Percentiles rank a stretch among this genome's conserved stretches.
Evolutionary conservation across 2,329 filamentous ascomycete species (phyloP).

Genomic region (Teratosphaeria viscida): DNA sequence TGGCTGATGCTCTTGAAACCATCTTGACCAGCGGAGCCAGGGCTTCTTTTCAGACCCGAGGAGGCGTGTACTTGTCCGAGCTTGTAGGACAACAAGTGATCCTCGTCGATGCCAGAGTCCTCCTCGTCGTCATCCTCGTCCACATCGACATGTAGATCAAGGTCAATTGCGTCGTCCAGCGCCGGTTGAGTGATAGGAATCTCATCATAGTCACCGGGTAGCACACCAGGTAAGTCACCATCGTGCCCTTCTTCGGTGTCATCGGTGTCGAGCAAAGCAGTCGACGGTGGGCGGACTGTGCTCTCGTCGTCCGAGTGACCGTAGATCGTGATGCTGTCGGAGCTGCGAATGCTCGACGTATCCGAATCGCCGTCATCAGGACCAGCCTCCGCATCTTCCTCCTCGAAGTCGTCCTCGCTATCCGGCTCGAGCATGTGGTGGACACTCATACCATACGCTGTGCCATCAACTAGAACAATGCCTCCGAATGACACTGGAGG

Average conservation of each 20-base stretch:
- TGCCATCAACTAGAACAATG: constrained; percentile 71
- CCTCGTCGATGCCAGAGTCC: constrained; percentile 67
- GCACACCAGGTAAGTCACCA: constrained; percentile 68
- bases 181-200: constrained; percentile 86
- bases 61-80: constrained; percentile 82
- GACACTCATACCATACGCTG: constrained; percentile 87
- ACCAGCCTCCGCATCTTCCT: constrained; percentile 27
- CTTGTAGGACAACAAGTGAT: constrained; percentile 68
- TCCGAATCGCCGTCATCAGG: constrained; percentile 19
- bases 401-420: constrained; percentile 37
- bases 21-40: constrained; percentile 14
- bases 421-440: constrained; percentile 82
- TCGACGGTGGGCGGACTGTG: constrained; percentile 21
- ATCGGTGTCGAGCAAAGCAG: constrained; percentile 15
- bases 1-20: constrained; percentile 39
- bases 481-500: constrained; percentile 88
- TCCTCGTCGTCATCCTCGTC: constrained; percentile 60
- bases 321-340: constrained; percentile 44
- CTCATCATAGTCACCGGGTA: constrained; percentile 62
- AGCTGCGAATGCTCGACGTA: constrained; percentile 26
- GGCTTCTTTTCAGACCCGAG: constrained; percentile 65
- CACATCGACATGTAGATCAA: constrained; percentile 67
- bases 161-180: constrained; percentile 58
- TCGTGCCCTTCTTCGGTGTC: constrained; percentile 7
- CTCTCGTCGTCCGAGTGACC: constrained; percentile 47